phyloP scores from a whole-genome alignment of 768 basidiomycete species.

The Tylopilus rubrobrunneus region DNA sequence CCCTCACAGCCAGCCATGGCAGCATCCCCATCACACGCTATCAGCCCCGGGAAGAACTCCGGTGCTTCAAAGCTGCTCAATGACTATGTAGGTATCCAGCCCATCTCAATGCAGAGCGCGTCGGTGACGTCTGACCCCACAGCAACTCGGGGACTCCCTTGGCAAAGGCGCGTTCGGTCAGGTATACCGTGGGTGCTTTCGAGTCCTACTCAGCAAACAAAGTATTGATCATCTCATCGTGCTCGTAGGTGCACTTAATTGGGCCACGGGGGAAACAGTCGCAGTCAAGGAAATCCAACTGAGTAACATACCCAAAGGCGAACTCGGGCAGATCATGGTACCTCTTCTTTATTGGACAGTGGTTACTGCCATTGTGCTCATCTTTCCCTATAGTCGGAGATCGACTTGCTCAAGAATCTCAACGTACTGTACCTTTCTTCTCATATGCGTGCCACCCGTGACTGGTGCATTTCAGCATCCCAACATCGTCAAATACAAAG shows the following conservation, averaged over 20 bases:
- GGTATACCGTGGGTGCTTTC: slow-evolving; percentile 75
- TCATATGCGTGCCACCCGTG: neutral
- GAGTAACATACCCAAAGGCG: slow-evolving; percentile 88
- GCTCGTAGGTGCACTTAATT: slow-evolving; percentile 75
- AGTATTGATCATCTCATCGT: slow-evolving; percentile 69
- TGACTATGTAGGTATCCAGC: slow-evolving; percentile 53
- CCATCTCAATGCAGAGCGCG: neutral
- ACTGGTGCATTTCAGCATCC: slow-evolving; percentile 57
- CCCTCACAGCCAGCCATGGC: slow-evolving; percentile 17
- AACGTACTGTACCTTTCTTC: slow-evolving; percentile 51
- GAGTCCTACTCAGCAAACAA: slow-evolving; percentile 40
- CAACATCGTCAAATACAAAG: slow-evolving; percentile 99
- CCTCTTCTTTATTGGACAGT: neutral
- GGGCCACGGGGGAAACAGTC: slow-evolving; percentile 97
- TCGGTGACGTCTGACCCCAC: slow-evolving; percentile 9
- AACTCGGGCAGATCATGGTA: slow-evolving; percentile 97
- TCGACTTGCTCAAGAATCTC: slow-evolving; percentile 94
- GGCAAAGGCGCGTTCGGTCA: slow-evolving; percentile 97
- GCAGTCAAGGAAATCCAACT: slow-evolving; percentile 98
- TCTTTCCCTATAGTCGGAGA: slow-evolving; percentile 68
- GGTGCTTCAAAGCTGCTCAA: slow-evolving; percentile 53
- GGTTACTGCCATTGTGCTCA: slow-evolving; percentile 6
- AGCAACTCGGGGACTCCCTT: slow-evolving; percentile 97
- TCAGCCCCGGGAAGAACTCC: slow-evolving; percentile 26
- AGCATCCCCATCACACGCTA: slow-evolving; percentile 14